Conservation (phyloP, 305 asterid species). For the Plantago coronopus region DNA sequence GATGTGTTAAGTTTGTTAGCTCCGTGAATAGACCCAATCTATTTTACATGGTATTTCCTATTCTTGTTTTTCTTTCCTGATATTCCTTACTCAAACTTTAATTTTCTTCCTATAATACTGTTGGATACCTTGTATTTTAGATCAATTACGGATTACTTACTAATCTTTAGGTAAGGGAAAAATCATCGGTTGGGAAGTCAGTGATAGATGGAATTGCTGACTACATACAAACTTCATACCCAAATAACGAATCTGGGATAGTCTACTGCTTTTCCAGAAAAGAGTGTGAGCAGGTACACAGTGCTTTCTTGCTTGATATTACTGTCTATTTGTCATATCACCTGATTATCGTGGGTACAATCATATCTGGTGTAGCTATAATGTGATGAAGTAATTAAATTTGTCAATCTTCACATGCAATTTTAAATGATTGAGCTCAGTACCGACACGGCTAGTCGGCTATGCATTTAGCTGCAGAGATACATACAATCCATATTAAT, state of each 20-base stretch:
- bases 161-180: slow-evolving; percentile 63
- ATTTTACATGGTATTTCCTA: slow-evolving; percentile 66
- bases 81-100: slow-evolving; percentile 20
- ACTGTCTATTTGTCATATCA: no score
- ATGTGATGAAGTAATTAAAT: no score
- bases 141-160: slow-evolving; percentile 12
- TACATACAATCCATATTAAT: slow-evolving; percentile 19
- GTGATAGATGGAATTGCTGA: slow-evolving; percentile 82
- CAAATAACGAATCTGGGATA: slow-evolving; percentile 90
- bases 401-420: no score
- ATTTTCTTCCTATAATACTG: slow-evolving; percentile 15
- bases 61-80: slow-evolving; percentile 15
- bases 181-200: slow-evolving; percentile 69
- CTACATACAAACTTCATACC: slow-evolving; percentile 66
- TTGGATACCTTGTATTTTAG: slow-evolving; percentile 18
- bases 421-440: no score
- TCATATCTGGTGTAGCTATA: background rate
- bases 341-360: background rate
- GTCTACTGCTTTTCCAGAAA: slow-evolving; percentile 95
- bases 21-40: slow-evolving; percentile 93
- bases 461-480: slow-evolving; percentile 1
- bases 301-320: slow-evolving; percentile 9
- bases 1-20: slow-evolving; percentile 74
- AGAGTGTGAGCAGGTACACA: slow-evolving; percentile 89
- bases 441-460: no score